Evolutionary conservation across 306 rosid genomes (phyloP).

Genomic region (Rosa multiflora): DNA sequence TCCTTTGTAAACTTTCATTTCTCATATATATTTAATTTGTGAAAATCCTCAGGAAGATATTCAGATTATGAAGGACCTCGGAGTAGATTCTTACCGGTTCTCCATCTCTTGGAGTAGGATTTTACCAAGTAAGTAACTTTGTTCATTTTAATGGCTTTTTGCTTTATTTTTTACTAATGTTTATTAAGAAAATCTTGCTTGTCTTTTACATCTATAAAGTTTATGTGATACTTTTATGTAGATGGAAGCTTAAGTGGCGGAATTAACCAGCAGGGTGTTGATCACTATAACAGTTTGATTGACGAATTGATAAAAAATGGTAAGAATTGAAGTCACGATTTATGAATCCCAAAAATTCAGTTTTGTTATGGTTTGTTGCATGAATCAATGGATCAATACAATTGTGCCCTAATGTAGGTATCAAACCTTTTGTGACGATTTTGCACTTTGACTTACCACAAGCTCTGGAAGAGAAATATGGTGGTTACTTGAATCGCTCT

Average conservation of each 20-base stretch:
- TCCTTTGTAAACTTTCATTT: background rate
- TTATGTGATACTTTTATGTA: background rate
- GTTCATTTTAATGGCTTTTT: constrained; percentile 2
- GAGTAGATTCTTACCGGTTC: background rate
- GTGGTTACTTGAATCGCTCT: constrained; percentile 18
- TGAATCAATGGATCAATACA: no score
- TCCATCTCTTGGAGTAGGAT: background rate
- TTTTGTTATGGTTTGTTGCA: background rate
- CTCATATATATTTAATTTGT: background rate
- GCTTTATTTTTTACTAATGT: background rate
- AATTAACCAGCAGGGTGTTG: constrained; percentile 28
- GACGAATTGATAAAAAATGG: constrained; percentile 19
- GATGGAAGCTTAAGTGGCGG: constrained; percentile 28
- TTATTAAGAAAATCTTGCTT: background rate
- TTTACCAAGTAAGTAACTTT: constrained; percentile 17
- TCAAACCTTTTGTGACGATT: constrained; percentile 22
- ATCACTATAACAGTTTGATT: constrained; percentile 25
- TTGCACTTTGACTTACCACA: constrained; percentile 28
- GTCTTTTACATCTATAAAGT: no score
- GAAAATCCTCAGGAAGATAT: background rate
- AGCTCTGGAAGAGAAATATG: constrained; percentile 27
- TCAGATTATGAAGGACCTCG: background rate
- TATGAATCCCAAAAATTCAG: background rate
- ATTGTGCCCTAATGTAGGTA: constrained; percentile 11
- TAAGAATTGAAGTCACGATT: background rate